Percentiles rank a stretch among this genome's conserved stretches.
phyloP scores from a whole-genome alignment of 1,284 basidiomycete genomes.

The Blastosporella zonata region DNA sequence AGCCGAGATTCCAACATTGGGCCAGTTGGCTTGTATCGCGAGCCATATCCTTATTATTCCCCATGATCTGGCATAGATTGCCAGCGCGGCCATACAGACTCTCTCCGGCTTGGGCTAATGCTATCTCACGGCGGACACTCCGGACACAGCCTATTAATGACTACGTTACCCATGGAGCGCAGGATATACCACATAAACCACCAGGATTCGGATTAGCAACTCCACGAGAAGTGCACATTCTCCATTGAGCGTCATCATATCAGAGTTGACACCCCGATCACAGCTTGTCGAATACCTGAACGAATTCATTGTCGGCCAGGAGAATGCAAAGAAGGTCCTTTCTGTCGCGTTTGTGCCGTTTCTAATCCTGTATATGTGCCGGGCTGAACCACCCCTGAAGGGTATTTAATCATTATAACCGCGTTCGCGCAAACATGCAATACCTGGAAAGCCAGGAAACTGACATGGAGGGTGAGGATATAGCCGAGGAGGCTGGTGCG shows the following conservation, averaged over 20 bases:
- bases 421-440: conserved; percentile 64
- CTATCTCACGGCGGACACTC: conserved; percentile 26
- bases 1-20: neutral
- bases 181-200: conserved; percentile 25
- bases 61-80: conserved; percentile 18
- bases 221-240: conserved; percentile 58
- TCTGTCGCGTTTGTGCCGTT: conserved; percentile 74
- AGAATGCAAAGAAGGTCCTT: conserved; percentile 88
- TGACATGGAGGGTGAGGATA: conserved; percentile 25
- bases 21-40: neutral
- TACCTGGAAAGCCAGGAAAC: conserved; percentile 44
- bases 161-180: conserved; percentile 21
- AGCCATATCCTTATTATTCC: conserved; percentile 1
- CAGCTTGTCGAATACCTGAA: conserved; percentile 87
- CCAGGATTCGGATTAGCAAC: conserved; percentile 55
- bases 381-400: conserved; percentile 37
- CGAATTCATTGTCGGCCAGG: conserved; percentile 91
- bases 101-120: conserved; percentile 13
- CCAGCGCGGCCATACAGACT: conserved; percentile 19
- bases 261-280: conserved; percentile 6
- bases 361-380: conserved; percentile 5
- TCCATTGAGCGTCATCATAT: conserved; percentile 13
- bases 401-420: conserved; percentile 91
- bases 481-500: conserved; percentile 21
- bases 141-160: conserved; percentile 38